These are phyloP conservation scores for Pochonia chlamydosporia DNA, from an alignment of 2,329 filamentous ascomycete species.

Conservation along the genomic window DNA sequence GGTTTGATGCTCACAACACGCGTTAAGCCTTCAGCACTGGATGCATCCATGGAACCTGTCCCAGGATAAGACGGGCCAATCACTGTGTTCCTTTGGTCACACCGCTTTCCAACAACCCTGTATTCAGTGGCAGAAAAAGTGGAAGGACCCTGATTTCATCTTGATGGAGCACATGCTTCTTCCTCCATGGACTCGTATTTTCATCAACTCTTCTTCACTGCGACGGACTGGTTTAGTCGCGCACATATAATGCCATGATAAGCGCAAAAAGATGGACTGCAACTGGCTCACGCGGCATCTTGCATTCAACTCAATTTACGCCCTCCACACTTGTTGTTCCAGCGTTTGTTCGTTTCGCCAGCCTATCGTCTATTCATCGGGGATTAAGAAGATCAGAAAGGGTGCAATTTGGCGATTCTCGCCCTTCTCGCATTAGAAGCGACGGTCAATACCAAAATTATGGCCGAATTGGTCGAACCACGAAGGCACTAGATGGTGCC, in stretches of 20 bases:
- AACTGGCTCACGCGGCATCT: conserved; percentile 14
- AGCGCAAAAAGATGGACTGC: conserved; percentile 15
- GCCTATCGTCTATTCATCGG: conserved; percentile 62
- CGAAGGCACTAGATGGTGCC: conserved; percentile 22
- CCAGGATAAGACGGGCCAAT: too few relatives aligned
- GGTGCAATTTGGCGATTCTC: conserved; percentile 19
- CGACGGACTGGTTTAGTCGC: conserved; percentile 2
- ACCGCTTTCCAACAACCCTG: conserved; percentile 15
- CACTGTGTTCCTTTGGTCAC: conserved; percentile 4
- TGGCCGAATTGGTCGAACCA: conserved; percentile 10
- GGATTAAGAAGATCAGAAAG: conserved; percentile 51
- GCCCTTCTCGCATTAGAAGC: conserved; percentile 9
- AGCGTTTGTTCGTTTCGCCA: conserved; percentile 20
- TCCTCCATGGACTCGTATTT: background rate
- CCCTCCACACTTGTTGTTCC: background rate
- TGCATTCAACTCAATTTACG: conserved; percentile 3
- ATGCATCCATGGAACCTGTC: too few relatives aligned
- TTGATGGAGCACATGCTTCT: too few relatives aligned
- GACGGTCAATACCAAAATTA: conserved; percentile 12
- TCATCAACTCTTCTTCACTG: background rate
- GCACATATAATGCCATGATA: conserved; percentile 24
- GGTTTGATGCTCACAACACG: too few relatives aligned
- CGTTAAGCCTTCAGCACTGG: too few relatives aligned
- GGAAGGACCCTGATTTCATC: conserved; percentile 4
- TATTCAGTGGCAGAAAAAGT: conserved; percentile 21